These are phyloP conservation scores for Ophiostoma piceae DNA, from an alignment of 2,329 filamentous ascomycete genomes.

Conservation along the genomic window DNA sequence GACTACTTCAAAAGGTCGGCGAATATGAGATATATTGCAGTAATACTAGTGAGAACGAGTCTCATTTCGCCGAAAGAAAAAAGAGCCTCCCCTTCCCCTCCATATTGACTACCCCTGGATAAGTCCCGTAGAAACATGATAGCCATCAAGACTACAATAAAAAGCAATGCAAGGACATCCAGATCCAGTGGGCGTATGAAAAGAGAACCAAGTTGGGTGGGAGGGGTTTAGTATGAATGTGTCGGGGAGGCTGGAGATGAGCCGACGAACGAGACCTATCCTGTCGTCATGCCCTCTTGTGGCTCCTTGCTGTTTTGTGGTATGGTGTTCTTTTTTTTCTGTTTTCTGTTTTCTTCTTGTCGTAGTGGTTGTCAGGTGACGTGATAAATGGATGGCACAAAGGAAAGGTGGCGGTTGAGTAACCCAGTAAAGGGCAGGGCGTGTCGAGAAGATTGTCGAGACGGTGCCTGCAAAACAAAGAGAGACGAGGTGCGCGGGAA, in stretches of 20 bases:
- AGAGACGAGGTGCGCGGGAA: conserved; percentile 8
- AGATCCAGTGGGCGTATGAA: conserved; percentile 12
- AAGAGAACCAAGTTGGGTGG: background rate
- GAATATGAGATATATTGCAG: background rate
- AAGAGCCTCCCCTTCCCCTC: background rate
- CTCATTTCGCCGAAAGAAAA: background rate
- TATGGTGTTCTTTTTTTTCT: background rate
- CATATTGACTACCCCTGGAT: background rate
- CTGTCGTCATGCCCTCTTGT: background rate
- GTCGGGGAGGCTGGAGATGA: conserved; percentile 1
- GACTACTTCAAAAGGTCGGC: too few relatives aligned
- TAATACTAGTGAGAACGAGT: background rate
- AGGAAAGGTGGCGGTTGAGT: background rate
- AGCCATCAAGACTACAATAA: conserved; percentile 11
- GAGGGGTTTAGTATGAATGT: background rate
- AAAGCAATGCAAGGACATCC: conserved; percentile 14
- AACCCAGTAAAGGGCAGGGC: conserved; percentile 10
- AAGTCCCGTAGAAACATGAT: conserved; percentile 1
- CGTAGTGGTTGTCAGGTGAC: background rate
- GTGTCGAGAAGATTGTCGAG: background rate
- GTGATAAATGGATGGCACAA: conserved; percentile 4
- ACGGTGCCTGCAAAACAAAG: background rate
- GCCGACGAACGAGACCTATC: conserved; percentile 1
- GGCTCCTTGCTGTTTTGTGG: background rate
- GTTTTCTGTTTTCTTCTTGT: conserved; percentile 4